A percentile compares a stretch with the other conserved stretches of the same genome.
These are phyloP conservation scores for Rhodomyrtus tomentosa DNA, from an alignment of 345 rosid genomes.

Conservation along the genomic window DNA sequence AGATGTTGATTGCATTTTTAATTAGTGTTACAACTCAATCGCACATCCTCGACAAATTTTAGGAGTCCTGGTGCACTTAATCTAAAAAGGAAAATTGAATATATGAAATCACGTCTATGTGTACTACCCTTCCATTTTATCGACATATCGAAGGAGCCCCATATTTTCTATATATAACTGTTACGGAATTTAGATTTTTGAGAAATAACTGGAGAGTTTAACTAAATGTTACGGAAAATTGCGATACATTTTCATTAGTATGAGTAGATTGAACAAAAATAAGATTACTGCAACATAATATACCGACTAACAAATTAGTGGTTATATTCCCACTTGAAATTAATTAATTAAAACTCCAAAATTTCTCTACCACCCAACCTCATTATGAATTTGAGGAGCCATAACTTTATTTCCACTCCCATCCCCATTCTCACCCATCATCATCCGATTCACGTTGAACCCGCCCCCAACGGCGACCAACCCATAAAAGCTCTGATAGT, in stretches of 20 bases:
- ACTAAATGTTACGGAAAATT: neutral
- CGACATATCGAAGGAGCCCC: too few species aligned
- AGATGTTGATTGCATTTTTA: neutral
- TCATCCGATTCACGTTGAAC: neutral
- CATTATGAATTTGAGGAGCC: slow-evolving; percentile 1
- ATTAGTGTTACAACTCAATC: neutral
- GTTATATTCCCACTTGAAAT: neutral
- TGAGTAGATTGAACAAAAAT: neutral
- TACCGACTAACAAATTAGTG: neutral
- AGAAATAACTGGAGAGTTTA: neutral
- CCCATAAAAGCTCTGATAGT: slow-evolving; percentile 2
- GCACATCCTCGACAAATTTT: neutral
- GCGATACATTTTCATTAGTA: neutral
- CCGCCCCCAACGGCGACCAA: neutral
- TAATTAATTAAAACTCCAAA: neutral
- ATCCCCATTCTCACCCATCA: neutral
- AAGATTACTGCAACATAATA: neutral
- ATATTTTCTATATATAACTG: too few species aligned
- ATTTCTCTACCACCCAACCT: neutral
- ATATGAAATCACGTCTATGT: neutral
- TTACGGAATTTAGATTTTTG: neutral
- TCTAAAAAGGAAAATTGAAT: neutral
- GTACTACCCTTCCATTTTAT: too few species aligned
- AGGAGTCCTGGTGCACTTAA: neutral
- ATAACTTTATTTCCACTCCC: neutral